A percentile compares a stretch with the other conserved stretches of the same genome.
phyloP scores from a whole-genome alignment of 148 eudicot species.

The Simmondsia chinensis region DNA sequence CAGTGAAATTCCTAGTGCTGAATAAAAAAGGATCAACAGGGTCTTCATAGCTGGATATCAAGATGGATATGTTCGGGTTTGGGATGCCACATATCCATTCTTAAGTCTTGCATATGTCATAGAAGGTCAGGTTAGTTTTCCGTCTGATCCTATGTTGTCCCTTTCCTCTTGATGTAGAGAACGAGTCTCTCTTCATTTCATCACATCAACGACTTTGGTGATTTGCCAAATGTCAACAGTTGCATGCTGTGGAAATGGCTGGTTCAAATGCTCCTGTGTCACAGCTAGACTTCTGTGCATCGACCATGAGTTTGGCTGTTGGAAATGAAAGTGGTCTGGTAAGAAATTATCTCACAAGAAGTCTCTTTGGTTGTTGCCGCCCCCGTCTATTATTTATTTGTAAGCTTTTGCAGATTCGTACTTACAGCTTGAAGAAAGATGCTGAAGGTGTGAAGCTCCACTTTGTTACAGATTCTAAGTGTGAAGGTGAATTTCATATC shows the following conservation, averaged over 20 bases:
- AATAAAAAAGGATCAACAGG: slow-evolving; percentile 22
- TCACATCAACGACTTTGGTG: too few species aligned
- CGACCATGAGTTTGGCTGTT: slow-evolving; percentile 50
- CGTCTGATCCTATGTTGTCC: slow-evolving; percentile 2
- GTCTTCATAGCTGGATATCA: slow-evolving; percentile 51
- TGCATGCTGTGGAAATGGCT: slow-evolving; percentile 29
- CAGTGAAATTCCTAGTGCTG: slow-evolving; percentile 15
- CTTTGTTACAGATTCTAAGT: slow-evolving; percentile 32
- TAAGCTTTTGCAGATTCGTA: slow-evolving; percentile 36
- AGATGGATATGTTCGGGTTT: slow-evolving; percentile 69
- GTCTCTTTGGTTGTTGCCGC: too few species aligned
- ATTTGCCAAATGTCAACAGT: slow-evolving; percentile 26
- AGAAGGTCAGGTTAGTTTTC: slow-evolving; percentile 39
- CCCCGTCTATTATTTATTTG: too few species aligned
- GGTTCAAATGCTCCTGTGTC: slow-evolving; percentile 44
- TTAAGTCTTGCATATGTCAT: slow-evolving; percentile 33
- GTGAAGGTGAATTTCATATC: slow-evolving; percentile 30
- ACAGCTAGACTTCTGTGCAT: slow-evolving; percentile 41
- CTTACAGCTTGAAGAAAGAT: slow-evolving; percentile 33
- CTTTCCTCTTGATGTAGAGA: background rate
- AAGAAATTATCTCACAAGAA: slow-evolving; percentile 19
- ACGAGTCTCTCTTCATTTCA: background rate
- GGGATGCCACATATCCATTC: slow-evolving; percentile 60
- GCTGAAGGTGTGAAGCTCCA: slow-evolving; percentile 33
- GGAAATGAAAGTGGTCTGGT: slow-evolving; percentile 67